Evolutionary conservation across 192 early-diverging fungal genomes (phyloP), one percentile per base, ranked within the genome.

Genomic region (Coemansia umbellata): DNA sequence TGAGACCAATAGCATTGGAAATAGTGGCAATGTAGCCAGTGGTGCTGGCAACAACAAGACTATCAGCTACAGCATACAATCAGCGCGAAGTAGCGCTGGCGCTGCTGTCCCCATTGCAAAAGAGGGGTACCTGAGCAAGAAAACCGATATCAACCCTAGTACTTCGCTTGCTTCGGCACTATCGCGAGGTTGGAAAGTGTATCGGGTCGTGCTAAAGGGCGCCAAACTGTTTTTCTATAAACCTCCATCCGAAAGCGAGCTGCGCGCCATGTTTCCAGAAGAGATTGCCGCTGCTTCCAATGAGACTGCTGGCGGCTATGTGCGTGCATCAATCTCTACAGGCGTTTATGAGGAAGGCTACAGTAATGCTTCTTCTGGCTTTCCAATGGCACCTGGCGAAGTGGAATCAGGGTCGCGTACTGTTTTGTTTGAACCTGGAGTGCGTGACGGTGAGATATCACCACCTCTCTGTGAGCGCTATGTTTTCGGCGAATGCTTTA

Each of bases 161-260:
- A 77, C 60, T 18, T 81, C 82, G 15, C 65, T 80, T 31, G 81
- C 83, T 31, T 72, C 81, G 24, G 69, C 74, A 8, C 62, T 78
- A 33, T 66, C 81, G 19, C 84, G 85, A 27, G 86, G 84, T 11
- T 90, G 87, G 87, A 90, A 87, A 66, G 81, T 87, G 1, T 90
- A 90, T 55, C 82, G 78, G 8, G 86, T 90, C 7, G 66, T 83
- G 6, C 63, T 90, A 27, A 83, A 84, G 64, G 86, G 86, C 3
- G 83, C 84, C 50, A 90, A 90, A 55, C 58, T 90, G 9, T 90
- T 85, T 54, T 84, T 87, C 53, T 90, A 87, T 61, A 85, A 84
- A 53, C 76, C 84, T 15, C 72, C 78, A 4, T 67, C 82, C 0
- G 81, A 83, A 43, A 74, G 67, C 47, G 80, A 81, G 41, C 49